Percentiles rank a stretch among this genome's conserved stretches.
Evolutionary conservation across 306 rosid species (phyloP).

Genomic region (Casuarina glauca): DNA sequence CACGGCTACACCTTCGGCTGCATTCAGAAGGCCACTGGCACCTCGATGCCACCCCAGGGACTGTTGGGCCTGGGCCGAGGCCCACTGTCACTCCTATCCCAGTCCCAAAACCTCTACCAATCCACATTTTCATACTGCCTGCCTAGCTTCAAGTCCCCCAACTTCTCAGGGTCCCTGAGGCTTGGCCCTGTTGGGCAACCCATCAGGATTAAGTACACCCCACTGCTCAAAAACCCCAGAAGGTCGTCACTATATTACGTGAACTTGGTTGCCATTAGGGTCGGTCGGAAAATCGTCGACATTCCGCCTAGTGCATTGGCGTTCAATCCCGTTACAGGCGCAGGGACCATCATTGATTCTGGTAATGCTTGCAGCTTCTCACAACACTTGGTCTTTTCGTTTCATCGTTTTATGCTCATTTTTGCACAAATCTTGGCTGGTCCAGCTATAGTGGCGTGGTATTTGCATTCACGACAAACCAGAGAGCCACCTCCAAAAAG

Average conservation of each 20-base stretch:
- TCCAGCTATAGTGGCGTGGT: not conserved
- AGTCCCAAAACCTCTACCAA: slow-evolving; percentile 65
- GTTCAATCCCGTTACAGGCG: slow-evolving; percentile 74
- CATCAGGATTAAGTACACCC: slow-evolving; percentile 71
- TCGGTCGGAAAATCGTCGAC: slow-evolving; percentile 70
- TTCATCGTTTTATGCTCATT: too few relatives aligned
- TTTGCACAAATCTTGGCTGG: not conserved
- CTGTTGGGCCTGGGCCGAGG: slow-evolving; percentile 94
- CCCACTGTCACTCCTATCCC: slow-evolving; percentile 71
- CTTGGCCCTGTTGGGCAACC: slow-evolving; percentile 93
- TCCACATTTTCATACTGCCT: slow-evolving; percentile 96
- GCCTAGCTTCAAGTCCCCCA: slow-evolving; percentile 74
- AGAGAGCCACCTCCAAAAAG: too few relatives aligned
- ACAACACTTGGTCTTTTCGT: too few relatives aligned
- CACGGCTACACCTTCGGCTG: slow-evolving; percentile 80
- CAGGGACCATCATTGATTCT: slow-evolving; percentile 86
- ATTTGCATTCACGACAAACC: slow-evolving; percentile 11
- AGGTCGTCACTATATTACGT: slow-evolving; percentile 88
- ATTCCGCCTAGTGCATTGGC: slow-evolving; percentile 79
- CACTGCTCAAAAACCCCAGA: slow-evolving; percentile 77
- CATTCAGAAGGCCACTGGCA: slow-evolving; percentile 63
- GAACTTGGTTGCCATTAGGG: slow-evolving; percentile 60
- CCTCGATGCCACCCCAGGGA: slow-evolving; percentile 74
- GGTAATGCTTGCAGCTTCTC: slow-evolving; percentile 41
- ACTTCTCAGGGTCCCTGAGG: slow-evolving; percentile 76